Base-by-base conservation (phyloP, 768 basidiomycete species). In the Cytidiella melzeri region DNA sequence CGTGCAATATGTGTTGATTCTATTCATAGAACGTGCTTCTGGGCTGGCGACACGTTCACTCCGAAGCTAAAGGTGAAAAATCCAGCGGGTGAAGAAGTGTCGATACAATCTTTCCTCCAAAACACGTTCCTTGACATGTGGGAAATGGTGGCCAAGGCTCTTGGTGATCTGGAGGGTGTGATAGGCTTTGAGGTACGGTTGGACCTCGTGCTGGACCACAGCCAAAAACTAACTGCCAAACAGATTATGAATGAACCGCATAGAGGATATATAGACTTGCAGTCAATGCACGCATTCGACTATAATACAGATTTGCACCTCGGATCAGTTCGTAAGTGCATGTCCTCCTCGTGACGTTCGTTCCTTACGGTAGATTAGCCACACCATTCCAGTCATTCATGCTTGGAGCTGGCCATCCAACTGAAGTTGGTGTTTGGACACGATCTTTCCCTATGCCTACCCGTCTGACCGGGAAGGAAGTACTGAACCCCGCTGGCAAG, bases 181-280 rank as follows among this genome's bases (percentile, higher is more conserved):
- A 59, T 95, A 19, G 95, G 95, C 0, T 93, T 95, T 50, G 88
- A 97, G 78, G 93, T 92, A 56, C 41, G 68, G 53, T 20, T 4
- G 19, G 13, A 34, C 19, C 3, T 45, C 30, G 15, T 47, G 28
- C 10, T 34, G 47, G 26, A 19, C 12, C 6, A 48, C 4, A 37
- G 19, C 34, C 24, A n/a, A n/a, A n/a, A 3, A 43, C 4, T 12
- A 23, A 15, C 7, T 4, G 4, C 19, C 25, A 26, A 19, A 10
- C 55, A 94, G 91, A 79, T 92, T 64, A 83, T 95, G 76, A 96
- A 97, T 56, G 93, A 96, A 66, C 93, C 93, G 0, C 93, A 99
- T 68, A 75, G 84, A 59, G 96, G 95, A 37, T 98, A 95, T 64
- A 83, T 95, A 51, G 79, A 85, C 46, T 70, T 96, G 4, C 74